A percentile compares a stretch with the other conserved stretches of the same genome.
phyloP scores from a whole-genome alignment of 1,284 basidiomycete species.

The Moniliella sp. region DNA sequence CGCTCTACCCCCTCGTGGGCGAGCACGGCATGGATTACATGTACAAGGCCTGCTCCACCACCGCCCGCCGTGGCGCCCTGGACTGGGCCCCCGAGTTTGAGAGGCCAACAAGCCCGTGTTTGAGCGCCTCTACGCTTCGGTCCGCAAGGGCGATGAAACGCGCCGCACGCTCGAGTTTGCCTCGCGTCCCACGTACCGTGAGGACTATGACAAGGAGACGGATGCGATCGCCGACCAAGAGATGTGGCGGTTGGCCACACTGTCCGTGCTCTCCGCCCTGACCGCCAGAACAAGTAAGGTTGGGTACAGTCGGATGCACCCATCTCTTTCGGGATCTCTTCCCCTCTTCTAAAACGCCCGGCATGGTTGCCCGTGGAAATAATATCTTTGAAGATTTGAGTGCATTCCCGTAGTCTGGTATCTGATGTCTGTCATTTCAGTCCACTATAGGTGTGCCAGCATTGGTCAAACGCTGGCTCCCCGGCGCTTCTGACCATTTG shows the following conservation, averaged over 20 bases:
- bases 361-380: too few species aligned
- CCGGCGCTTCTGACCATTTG: too few species aligned
- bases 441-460: too few species aligned
- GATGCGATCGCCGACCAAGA: constrained; percentile 87
- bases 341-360: too few species aligned
- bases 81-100: constrained; percentile 98
- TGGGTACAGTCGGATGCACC: too few species aligned
- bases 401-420: too few species aligned
- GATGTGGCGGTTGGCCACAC: constrained; percentile 47
- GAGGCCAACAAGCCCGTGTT: constrained; percentile 80
- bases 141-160: constrained; percentile 82
- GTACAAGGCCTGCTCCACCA: constrained; percentile 84
- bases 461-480: too few species aligned
- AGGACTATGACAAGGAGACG: constrained; percentile 79
- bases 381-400: too few species aligned
- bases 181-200: constrained; percentile 68
- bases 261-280: constrained; percentile 25
- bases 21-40: constrained; percentile 98
- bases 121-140: constrained; percentile 79
- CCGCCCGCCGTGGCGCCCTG: constrained; percentile 85
- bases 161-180: constrained; percentile 92
- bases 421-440: too few species aligned
- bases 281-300: constrained; percentile 3
- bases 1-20: constrained; percentile 88
- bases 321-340: background rate